Base-by-base conservation (phyloP, 768 basidiomycete genomes). In the Leccinellum luteum region DNA sequence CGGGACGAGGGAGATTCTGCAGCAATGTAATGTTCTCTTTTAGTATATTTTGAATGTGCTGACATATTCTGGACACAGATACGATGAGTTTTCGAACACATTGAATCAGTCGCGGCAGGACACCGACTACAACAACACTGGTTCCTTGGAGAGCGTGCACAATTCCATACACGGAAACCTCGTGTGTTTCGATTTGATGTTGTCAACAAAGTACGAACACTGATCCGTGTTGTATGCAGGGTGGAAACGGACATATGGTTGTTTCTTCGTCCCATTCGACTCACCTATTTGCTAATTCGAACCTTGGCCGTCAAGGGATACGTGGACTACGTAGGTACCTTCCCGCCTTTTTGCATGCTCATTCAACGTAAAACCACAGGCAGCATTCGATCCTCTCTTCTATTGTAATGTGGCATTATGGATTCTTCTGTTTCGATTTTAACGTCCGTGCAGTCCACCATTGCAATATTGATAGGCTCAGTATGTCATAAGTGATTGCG, bases 61-160 rank as follows among this genome's bases (percentile, higher is more conserved):
- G 30, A 56, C 44, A 44, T 2, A 44, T 14, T 2, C 56, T 47
- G 14, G 15, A n/a, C 48, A 19, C 19, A 70, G 69, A 25, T 70
- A 69, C 48, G 68, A 71, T 19, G 63, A 68, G 13, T 72, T 69
- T 35, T 71, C 69, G n/a, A 70, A 70, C 58, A 59, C 60, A 6
- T 54, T 25, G 7, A 57, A 62, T 14, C 56, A 65, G 25, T 69
- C 70, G n/a, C 58, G 59, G 7, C 52, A 62, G 28, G 56, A 58
- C 0, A 58, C 34, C 6, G 60, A 59, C 32, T 56, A 57, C 15
- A 27, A 30, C 35, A 59, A 55, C 49, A 45, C 25, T 0, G 68
- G 62, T 3, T 65, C 68, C 28, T 48, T 72, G 21, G 69, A 71
- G 45, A 51, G 49, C 2, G 57, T 68, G 9, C 67, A 69, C 23